Evolutionary conservation across 495 filamentous ascomycete genomes (phyloP).

Genomic region (Penicillium herquei): DNA sequence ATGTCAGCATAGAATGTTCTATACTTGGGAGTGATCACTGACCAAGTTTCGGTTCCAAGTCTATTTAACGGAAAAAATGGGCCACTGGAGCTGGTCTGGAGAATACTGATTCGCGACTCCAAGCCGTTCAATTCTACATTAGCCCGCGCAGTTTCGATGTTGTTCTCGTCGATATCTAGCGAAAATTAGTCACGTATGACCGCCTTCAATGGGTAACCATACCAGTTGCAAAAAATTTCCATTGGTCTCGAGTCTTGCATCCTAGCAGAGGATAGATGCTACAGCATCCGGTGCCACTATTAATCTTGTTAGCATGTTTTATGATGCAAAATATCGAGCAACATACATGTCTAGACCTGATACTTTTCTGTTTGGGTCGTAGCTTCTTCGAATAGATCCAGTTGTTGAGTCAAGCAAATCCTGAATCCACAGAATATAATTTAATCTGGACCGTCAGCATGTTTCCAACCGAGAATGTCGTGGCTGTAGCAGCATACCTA

Average conservation of each 20-base stretch:
- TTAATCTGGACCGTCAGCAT: constrained; percentile 50
- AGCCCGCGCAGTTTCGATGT: constrained; percentile 57
- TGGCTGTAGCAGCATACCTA: constrained; percentile 33
- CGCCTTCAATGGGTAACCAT: background rate
- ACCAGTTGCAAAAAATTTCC: constrained; percentile 75
- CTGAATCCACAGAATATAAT: constrained; percentile 91
- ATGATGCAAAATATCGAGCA: background rate
- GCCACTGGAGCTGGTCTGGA: constrained; percentile 50
- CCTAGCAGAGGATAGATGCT: constrained; percentile 87
- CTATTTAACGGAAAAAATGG: constrained; percentile 56
- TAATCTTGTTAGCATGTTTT: constrained; percentile 1
- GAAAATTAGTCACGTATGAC: background rate
- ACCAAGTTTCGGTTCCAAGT: constrained; percentile 53
- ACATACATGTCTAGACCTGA: constrained; percentile 75
- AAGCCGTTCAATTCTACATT: constrained; percentile 68
- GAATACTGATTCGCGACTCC: constrained; percentile 60
- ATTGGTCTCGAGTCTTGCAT: constrained; percentile 62
- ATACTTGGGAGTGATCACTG: background rate
- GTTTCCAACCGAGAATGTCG: background rate
- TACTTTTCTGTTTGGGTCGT: constrained; percentile 56
- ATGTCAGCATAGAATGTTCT: background rate
- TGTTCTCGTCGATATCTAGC: constrained; percentile 74
- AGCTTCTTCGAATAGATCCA: constrained; percentile 48
- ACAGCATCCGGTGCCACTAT: constrained; percentile 80
- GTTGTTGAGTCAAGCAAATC: constrained; percentile 75